phyloP scores from a whole-genome alignment of 495 filamentous ascomycete species.

The Xylaria flabelliformis region DNA sequence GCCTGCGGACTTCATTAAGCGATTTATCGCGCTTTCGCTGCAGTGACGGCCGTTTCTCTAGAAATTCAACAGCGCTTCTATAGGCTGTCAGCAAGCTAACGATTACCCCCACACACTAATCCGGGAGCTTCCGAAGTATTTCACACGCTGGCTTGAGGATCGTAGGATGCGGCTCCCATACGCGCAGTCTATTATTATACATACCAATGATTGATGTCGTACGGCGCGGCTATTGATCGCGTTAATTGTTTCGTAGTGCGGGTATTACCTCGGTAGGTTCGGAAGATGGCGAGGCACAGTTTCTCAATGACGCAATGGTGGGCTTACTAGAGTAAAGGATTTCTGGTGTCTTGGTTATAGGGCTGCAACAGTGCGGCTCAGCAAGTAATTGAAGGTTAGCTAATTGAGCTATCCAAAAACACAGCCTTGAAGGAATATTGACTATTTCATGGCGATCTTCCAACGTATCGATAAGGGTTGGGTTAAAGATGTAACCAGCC shows the following conservation, averaged over 20 bases:
- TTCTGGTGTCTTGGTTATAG: neutral
- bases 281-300: neutral
- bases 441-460: neutral
- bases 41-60: neutral
- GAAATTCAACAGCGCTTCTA: neutral
- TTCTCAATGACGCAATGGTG: neutral
- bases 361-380: neutral
- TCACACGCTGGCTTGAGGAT: neutral
- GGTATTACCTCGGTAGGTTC: neutral
- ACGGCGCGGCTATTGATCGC: neutral
- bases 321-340: neutral
- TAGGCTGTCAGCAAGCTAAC: neutral
- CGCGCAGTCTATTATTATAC: neutral
- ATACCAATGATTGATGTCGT: neutral
- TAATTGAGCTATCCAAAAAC: neutral
- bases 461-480: neutral
- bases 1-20: neutral
- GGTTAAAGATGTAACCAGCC: neutral
- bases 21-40: neutral
- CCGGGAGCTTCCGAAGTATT: neutral
- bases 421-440: neutral
- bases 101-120: neutral
- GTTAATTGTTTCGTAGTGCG: neutral
- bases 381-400: neutral
- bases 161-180: neutral